phyloP scores from a whole-genome alignment of 495 filamentous ascomycete genomes.

The Neurospora sp. region DNA sequence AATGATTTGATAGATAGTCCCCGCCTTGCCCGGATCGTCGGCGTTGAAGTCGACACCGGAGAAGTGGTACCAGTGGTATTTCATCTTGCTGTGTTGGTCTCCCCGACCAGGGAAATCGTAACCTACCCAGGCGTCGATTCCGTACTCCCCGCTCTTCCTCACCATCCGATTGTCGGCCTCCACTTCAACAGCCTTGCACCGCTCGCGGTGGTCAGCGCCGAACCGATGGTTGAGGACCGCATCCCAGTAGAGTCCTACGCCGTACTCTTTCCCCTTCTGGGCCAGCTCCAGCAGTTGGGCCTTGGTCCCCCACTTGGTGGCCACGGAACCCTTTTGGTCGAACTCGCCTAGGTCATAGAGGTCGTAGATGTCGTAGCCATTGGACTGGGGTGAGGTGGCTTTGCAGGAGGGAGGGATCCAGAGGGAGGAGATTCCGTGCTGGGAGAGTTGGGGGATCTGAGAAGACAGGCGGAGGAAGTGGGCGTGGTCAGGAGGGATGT shows the following conservation, averaged over 20 bases:
- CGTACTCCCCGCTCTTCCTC: constrained; percentile 45
- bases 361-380: constrained; percentile 73
- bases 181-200: constrained; percentile 51
- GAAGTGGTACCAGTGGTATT: constrained; percentile 65
- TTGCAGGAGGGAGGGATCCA: constrained; percentile 69
- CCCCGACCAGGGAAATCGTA: constrained; percentile 56
- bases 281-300: constrained; percentile 49
- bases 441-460: constrained; percentile 45
- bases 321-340: constrained; percentile 53
- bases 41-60: constrained; percentile 60
- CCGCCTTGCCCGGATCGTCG: constrained; percentile 41
- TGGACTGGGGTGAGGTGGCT: constrained; percentile 49
- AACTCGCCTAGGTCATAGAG: constrained; percentile 71
- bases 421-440: constrained; percentile 54
- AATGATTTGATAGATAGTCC: constrained; percentile 52
- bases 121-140: constrained; percentile 59
- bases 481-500: constrained; percentile 51
- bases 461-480: constrained; percentile 54
- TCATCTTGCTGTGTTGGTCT: constrained; percentile 47
- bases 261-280: constrained; percentile 37
- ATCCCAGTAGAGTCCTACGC: constrained; percentile 60
- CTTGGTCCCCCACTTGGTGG: constrained; percentile 67
- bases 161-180: constrained; percentile 48
- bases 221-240: constrained; percentile 72
- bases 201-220: constrained; percentile 53